phyloP scores from a whole-genome alignment of 345 rosid species.

The Brassica cretica region DNA sequence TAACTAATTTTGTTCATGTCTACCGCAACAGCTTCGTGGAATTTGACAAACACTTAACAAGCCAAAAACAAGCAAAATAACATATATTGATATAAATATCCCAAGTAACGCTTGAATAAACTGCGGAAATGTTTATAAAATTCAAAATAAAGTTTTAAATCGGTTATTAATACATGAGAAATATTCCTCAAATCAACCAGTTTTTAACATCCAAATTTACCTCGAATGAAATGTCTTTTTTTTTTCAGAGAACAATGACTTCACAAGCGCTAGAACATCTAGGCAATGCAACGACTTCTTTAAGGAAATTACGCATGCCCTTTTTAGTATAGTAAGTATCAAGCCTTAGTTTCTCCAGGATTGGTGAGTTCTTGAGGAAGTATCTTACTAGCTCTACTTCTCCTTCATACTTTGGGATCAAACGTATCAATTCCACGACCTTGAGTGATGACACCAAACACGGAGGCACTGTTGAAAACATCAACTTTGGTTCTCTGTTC shows the following conservation, averaged over 20 bases:
- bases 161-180: neutral
- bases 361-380: slow-evolving; percentile 8
- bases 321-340: neutral
- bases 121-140: neutral
- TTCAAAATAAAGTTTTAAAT: neutral
- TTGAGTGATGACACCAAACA: slow-evolving; percentile 22
- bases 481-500: neutral
- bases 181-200: neutral
- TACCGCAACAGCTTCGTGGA: too few relatives aligned
- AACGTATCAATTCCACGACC: neutral
- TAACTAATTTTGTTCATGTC: too few relatives aligned
- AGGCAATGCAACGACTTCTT: slow-evolving; percentile 40
- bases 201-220: neutral
- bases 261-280: slow-evolving; percentile 15
- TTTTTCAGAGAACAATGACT: slow-evolving; percentile 5
- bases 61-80: too few relatives aligned
- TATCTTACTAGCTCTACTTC: slow-evolving; percentile 7
- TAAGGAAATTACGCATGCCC: slow-evolving; percentile 67
- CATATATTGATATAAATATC: neutral
- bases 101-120: neutral
- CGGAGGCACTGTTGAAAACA: neutral
- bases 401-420: neutral
- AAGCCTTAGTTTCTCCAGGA: slow-evolving; percentile 4
- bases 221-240: neutral
- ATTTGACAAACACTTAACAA: too few relatives aligned